phyloP scores from a whole-genome alignment of 257 asterid species.

The Thymus mandschuricus region DNA sequence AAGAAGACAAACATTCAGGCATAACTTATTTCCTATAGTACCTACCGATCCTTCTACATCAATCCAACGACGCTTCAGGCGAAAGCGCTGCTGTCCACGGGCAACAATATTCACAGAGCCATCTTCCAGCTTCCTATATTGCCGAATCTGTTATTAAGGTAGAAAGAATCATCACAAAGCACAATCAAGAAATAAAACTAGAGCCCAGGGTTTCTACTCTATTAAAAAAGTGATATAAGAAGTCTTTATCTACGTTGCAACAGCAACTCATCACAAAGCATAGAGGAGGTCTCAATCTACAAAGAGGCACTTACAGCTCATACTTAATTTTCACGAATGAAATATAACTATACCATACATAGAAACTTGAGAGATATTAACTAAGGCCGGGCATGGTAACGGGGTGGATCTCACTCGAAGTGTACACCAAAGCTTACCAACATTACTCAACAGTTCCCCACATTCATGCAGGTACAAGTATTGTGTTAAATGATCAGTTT shows the following conservation, averaged over 20 bases:
- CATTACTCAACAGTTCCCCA: neutral
- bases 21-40: slow-evolving; percentile 27
- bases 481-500: too few species aligned
- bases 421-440: neutral
- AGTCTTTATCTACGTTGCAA: neutral
- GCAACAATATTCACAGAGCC: slow-evolving; percentile 91
- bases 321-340: slow-evolving; percentile 13
- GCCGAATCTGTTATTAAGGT: slow-evolving; percentile 71
- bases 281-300: neutral
- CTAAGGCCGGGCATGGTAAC: neutral
- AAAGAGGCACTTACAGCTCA: slow-evolving; percentile 19
- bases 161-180: slow-evolving; percentile 8
- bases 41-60: slow-evolving; percentile 88
- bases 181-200: slow-evolving; percentile 19
- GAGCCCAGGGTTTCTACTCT: neutral
- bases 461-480: neutral
- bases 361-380: slow-evolving; percentile 12
- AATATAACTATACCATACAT: neutral
- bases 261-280: slow-evolving; percentile 17
- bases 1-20: slow-evolving; percentile 22
- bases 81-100: slow-evolving; percentile 96
- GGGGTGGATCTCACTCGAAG: neutral
- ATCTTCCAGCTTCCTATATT: slow-evolving; percentile 83
- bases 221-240: slow-evolving; percentile 9
- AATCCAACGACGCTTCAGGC: slow-evolving; percentile 79